Percentiles rank a stretch among this genome's conserved stretches.
phyloP scores from a whole-genome alignment of 768 basidiomycete genomes.

The Suillus spraguei region DNA sequence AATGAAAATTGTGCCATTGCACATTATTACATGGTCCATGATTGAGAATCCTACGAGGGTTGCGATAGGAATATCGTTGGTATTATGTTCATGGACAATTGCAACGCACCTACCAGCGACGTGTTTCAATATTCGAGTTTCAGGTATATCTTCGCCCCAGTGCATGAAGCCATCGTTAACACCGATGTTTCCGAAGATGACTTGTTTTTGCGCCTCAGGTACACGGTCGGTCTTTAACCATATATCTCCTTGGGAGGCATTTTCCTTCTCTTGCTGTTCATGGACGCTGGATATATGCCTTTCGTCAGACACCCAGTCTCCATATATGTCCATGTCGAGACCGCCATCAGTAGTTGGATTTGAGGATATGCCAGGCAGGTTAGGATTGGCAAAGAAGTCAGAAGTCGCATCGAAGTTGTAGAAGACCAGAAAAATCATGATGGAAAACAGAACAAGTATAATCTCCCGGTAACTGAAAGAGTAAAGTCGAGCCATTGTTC shows the following conservation, averaged over 20 bases:
- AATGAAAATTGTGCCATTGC: constrained; percentile 72
- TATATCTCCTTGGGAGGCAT: constrained; percentile 39
- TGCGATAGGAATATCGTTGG: constrained; percentile 13
- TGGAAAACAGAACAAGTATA: constrained; percentile 64
- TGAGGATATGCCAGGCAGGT: constrained; percentile 29
- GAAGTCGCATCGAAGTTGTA: constrained; percentile 75
- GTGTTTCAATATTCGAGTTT: constrained; percentile 60
- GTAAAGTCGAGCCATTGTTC: constrained; percentile 58
- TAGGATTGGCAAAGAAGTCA: constrained; percentile 49
- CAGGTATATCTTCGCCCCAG: constrained; percentile 61
- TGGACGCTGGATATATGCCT: constrained; percentile 56
- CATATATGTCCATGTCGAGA: constrained; percentile 66
- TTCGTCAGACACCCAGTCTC: constrained; percentile 69
- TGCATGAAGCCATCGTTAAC: constrained; percentile 56
- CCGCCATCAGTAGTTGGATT: constrained; percentile 46
- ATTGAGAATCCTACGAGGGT: constrained; percentile 71
- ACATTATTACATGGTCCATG: constrained; percentile 78
- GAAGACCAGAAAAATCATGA: constrained; percentile 67
- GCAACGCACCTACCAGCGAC: constrained; percentile 54
- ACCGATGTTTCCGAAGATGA: constrained; percentile 26
- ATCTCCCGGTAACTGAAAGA: constrained; percentile 77
- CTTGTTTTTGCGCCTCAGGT: constrained; percentile 25
- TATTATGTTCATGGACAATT: background rate
- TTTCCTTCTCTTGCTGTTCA: constrained; percentile 42
- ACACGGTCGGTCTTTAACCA: constrained; percentile 44